Base-by-base conservation (phyloP, 2,329 filamentous ascomycete species). In the Emmonsiellopsis sp. region DNA sequence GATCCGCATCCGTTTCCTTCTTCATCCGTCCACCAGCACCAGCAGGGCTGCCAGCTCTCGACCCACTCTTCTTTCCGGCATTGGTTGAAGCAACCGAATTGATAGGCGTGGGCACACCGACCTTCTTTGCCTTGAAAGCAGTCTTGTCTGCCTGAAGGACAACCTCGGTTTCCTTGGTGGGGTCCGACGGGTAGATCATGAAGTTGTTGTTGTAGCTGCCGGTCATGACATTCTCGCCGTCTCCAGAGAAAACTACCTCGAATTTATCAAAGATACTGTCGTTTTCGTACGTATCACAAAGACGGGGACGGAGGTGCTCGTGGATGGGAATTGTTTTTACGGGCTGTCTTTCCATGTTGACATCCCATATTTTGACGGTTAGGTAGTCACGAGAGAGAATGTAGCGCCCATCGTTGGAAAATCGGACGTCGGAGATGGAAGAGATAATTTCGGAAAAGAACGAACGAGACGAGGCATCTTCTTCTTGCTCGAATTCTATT, bases 201-300 rank as follows among this genome's bases (percentile, higher is more conserved):
- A 98, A 97, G 76, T 98, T 98, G 77, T 98, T 98, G 80, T 98
- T 98, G 78, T 98, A 98, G 68, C 90, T 96, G 63, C 93, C 93
- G 5, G 93, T 98, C 93, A 98, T 98, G 60, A 97, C 93, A 63
- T 98, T 97, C 79, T 95, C 94, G 40, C 90, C 89, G 71, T 97
- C 92, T 27, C 93, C 93, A 2, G 92, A 97, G 75, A 98, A 98
- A 51, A 97, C 92, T 42, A 98, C 93, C 73, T 98, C 93, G 61
- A 98, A 98, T 72, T 98, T 98, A 81, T 98, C 93, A 67, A 98
- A 98, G 67, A 98, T 98, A 71, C 90, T 95, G 68, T 98, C 93
- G 64, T 98, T 98, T 74, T 98, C 93, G 65, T 98, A 98, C 2
- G 93, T 98, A 67, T 98, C 93, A 72, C 93, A 98, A 53, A 98